Evolutionary conservation across 805 yeast genomes (phyloP), one percentile per base, ranked within the genome.

Genomic region (Candida berthetii): DNA sequence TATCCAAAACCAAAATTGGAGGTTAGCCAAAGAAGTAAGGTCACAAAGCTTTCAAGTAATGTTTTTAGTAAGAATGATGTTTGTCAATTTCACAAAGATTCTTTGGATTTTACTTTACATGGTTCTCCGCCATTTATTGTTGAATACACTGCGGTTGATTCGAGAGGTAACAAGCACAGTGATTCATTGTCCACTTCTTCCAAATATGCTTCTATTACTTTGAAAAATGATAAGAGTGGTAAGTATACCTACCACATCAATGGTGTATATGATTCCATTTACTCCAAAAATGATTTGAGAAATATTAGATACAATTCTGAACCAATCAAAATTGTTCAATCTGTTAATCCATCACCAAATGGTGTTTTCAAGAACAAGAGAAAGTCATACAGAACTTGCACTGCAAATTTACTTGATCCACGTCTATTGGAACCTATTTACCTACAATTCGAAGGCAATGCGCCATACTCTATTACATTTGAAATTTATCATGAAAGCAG

Each of bases 41-140:
- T 61, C 13, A 42, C 51, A 4, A 53, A 51, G 35, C 17, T 48
- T 2, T 47, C 47, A 6, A 58, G 49, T 3, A 45, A 48, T 19
- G 42, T 57, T 3, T 69, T 62, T 42, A 43, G 49, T 2, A 66
- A 70, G 32, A 48, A 58, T 10, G 61, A 62, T 28, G 70, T 76
- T 13, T 77, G 83, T 48, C 76, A 73, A 48, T 68, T 65, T 33
- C 65, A 61, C 25, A 77, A 72, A 41, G 72, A 69, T 41, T 62
- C 71, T 2, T 55, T 77, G 27, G 82, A 74, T 41, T 46, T 85
- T 28, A 56, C 69, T 2, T 58, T 84, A 29, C 62, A 62, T 32
- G 91, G 88, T 1, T 60, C 74, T 6, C 69, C 80, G 1, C 90
- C 91, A 19, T 87, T 87, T 48, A 61, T 74, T n/a, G 64, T 89